Evolutionary conservation across 805 yeast species (phyloP), one percentile per base, ranked within the genome.

Genomic region (Kuraishia borneana): DNA sequence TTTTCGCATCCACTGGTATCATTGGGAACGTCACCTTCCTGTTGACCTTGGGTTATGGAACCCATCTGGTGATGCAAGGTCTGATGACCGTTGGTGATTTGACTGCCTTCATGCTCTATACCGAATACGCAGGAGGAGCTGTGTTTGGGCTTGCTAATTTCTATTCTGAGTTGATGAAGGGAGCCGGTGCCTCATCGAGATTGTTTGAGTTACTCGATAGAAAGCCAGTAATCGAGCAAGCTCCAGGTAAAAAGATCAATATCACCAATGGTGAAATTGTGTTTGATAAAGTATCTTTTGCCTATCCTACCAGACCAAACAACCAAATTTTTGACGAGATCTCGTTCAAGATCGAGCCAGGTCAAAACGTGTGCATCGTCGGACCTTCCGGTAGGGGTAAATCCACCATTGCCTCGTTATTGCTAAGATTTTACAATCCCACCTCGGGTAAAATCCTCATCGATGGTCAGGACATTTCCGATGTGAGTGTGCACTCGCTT

Each of bases 301-400:
- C 72, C 10, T 89, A 89, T 53, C 96, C 97, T 21, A 84, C 96
- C 1, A 70, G 97, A 39, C 82, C 82, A 9, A 74, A 83, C 39
- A 70, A 76, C 30, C 51, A 56, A 16, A 75, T 89, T 16, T 85
- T 89, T 56, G 56, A 65, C 19, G 64, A 73, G 20, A 56, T 88
- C 31, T 64, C 74, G 38, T 68, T 89, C 45, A 67, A 61, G 10
- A 78, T 89, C 36, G 60, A 64, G 21, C 73, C 84, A 12, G 96
- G 96, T 5, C 85, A 87, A 41, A 87, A 88, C 45, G 81, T 88
- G 12, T 88, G 96, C 51, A 75, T 89, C 42, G 96, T 88, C 14
- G 97, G 97, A 2, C 96, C 95, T 6, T 82, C 94, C 10, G 97
- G 97, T 2, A 76, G 94, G 36, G 97, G 97, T 14, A 89, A 89